Base-by-base conservation (phyloP, 1,284 basidiomycete genomes). In the Pseudozyma hubeiensis region DNA sequence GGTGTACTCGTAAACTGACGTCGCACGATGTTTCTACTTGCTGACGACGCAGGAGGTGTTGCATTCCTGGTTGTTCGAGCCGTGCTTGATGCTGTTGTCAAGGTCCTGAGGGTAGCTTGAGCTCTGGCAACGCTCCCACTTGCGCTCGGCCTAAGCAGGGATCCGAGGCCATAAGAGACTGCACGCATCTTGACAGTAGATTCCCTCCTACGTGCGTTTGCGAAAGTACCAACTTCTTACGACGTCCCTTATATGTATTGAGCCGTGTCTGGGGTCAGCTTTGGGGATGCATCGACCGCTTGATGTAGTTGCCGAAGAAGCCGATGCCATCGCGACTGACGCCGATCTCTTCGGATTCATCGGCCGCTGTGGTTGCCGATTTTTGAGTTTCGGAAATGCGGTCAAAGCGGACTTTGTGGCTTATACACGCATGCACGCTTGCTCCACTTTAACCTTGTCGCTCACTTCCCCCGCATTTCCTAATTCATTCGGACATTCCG, bases 321-420 rank as follows among this genome's bases (percentile, higher is more conserved):
- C 65, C 59, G 65, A 58, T 46, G 4, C 59, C 58, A 58, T 59
- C 65, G 59, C 65, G 35, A 39, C 48, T 63, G 41, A 31, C 65
- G 64, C 53, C 2, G 7, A 16, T 34, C 37, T 45, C 2, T 35
- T 45, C 31, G 56, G 41, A n/a, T 16, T 33, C 44, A 47, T 39
- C 53, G 34, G 49, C 56, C 49, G 41, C 37, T 14, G 9, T 19
- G 13, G 4, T 24, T 19, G 37, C 45, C 45, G 24, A 33, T 43
- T 43, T 30, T 24, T 35, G 33, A 33, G 13, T 14, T 10, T 24
- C 8, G 14, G 35, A 37, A 37, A 37, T 39, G 61, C 56, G 63
- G 56, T 31, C 43, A 47, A 65, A 60, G 64, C 64, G 53, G 64
- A 24, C 29, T 61, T 66, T 66, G 56, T 30, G 10, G 8, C 35